Evolutionary conservation across 306 rosid genomes (phyloP), one percentile per base, ranked within the genome.

Genomic region (Rosa persica): DNA sequence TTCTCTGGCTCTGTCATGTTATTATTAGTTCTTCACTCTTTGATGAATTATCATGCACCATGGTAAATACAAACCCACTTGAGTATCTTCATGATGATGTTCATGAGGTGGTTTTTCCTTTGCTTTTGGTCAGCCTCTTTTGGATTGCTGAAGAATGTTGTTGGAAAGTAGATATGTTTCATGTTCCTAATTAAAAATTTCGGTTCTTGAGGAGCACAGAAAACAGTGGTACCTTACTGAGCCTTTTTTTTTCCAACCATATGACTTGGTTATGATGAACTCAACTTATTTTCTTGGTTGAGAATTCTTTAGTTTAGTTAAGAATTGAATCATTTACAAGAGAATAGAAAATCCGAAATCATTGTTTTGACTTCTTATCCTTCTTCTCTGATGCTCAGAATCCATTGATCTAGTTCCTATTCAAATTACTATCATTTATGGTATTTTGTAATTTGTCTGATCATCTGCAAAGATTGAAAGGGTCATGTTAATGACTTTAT

Each of bases 71-170:
- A 3, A 23, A 12, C 38, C 42, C 6, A 79, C 22, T 43, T 48
- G 23, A 0, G 1, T 54, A 48, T 64, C 52, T 36, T 20, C 43
- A 12, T 12, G 8, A 49, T 19, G 19, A 43, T 67, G 11, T 30
- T 39, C 40, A n/a, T 2, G 73, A 7, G 23, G 42, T 23, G 52
- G 23, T 13, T 47, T 27, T 62, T 20, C 43, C 61, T 42, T 61
- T 34, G 4, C 19, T 7, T 34, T 16, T 58, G 57, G 40, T n/a
- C 16, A 44, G 72, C 36, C 16, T 75, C n/a, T 36, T 38, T 38
- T 66, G 73, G 71, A 39, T 67, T 83, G 19, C 20, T 66, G 47
- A 62, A 65, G 47, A 46, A 39, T 22, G 39, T 44, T 76, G n/a
- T 39, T 13, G 5, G 40, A 12, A 67, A 55, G 27, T 23, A 42